A percentile compares a stretch with the other conserved stretches of the same genome.
phyloP scores from a whole-genome alignment of 164 flowering plant genomes.

The Magnolia kwangsiensis region DNA sequence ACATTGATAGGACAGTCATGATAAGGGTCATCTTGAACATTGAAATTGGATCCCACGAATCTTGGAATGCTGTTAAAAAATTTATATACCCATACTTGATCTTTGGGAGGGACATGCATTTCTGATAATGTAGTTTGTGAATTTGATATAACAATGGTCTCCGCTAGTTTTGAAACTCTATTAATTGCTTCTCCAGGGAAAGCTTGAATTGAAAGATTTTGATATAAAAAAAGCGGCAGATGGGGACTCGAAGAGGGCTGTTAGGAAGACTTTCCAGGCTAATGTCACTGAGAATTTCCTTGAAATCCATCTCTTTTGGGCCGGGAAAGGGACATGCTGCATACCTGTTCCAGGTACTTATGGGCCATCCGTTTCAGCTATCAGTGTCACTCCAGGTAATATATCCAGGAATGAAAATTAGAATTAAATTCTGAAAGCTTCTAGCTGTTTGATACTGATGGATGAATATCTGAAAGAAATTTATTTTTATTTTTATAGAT shows the following conservation, averaged over 20 bases:
- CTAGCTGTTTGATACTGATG: no score
- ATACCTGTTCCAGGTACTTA: conserved; percentile 67
- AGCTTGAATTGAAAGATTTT: conserved; percentile 46
- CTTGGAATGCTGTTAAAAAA: no score
- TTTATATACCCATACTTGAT: no score
- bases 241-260: conserved; percentile 47
- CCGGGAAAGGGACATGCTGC: conserved; percentile 95
- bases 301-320: conserved; percentile 92
- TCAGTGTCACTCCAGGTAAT: conserved; percentile 76
- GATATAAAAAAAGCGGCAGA: conserved; percentile 66
- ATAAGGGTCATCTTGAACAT: no score
- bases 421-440: neutral
- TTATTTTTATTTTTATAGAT: neutral
- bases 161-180: neutral
- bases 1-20: no score
- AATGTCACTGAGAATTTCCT: conserved; percentile 59
- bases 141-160: no score
- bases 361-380: conserved; percentile 87
- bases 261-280: conserved; percentile 32
- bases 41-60: no score
- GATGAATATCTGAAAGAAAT: neutral
- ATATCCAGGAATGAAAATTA: neutral
- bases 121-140: no score
- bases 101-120: no score
- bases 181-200: conserved; percentile 42